Percentiles rank a stretch among this genome's conserved stretches.
phyloP scores from a whole-genome alignment of 495 filamentous ascomycete species.

The Diplogelasinospora grovesii region DNA sequence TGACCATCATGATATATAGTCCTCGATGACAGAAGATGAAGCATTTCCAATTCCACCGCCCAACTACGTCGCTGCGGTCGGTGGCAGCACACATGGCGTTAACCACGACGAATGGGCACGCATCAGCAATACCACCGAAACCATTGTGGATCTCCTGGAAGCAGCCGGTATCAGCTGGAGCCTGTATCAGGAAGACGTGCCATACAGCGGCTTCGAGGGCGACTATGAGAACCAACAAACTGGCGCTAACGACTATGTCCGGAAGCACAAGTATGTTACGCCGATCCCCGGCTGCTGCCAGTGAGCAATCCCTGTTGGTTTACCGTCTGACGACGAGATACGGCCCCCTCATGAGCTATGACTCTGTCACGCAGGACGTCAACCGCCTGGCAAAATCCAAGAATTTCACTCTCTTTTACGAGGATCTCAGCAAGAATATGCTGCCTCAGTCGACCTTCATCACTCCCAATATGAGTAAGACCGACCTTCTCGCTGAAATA shows the following conservation, averaged over 20 bases:
- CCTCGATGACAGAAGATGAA: too few relatives aligned
- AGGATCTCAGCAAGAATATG: constrained; percentile 50
- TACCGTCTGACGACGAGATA: too few relatives aligned
- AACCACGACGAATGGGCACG: constrained; percentile 53
- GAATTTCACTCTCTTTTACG: constrained; percentile 57
- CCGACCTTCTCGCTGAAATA: too few relatives aligned
- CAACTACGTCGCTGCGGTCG: constrained; percentile 59
- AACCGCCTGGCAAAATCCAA: constrained; percentile 58
- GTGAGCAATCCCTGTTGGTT: too few relatives aligned
- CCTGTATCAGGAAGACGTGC: constrained; percentile 63
- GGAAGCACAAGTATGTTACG: constrained; percentile 62
- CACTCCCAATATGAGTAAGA: constrained; percentile 62
- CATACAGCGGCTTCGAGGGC: constrained; percentile 60
- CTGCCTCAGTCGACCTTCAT: constrained; percentile 71
- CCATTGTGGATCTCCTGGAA: constrained; percentile 63
- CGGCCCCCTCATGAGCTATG: constrained; percentile 52
- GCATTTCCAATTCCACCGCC: too few relatives aligned
- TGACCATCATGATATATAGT: neutral
- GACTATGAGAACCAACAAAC: constrained; percentile 45
- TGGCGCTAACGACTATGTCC: constrained; percentile 14
- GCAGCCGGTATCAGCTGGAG: constrained; percentile 60
- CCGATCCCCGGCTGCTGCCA: too few relatives aligned
- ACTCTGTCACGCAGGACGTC: constrained; percentile 49
- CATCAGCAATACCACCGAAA: constrained; percentile 55
- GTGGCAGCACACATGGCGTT: constrained; percentile 60